phyloP scores from a whole-genome alignment of 495 filamentous ascomycete species.

The Neurospora tetraspora region DNA sequence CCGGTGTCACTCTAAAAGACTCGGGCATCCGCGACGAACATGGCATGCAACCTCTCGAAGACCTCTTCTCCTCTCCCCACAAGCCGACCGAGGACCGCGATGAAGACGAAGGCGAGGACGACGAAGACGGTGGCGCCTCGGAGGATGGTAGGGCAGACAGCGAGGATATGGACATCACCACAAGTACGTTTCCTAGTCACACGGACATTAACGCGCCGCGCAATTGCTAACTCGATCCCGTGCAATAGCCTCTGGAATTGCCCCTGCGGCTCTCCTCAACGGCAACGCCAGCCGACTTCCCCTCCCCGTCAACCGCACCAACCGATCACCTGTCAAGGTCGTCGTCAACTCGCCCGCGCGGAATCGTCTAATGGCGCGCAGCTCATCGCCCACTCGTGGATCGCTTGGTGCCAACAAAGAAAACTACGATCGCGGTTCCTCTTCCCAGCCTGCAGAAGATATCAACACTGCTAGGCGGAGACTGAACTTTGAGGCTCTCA shows the following conservation, averaged over 20 bases:
- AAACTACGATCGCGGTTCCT: constrained; percentile 5
- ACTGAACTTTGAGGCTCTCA: constrained; percentile 29
- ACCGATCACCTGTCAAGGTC: constrained; percentile 45
- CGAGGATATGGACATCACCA: constrained; percentile 35
- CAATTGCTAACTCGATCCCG: not conserved
- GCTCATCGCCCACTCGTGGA: constrained; percentile 30
- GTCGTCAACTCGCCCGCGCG: constrained; percentile 46
- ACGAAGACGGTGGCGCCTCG: constrained; percentile 2
- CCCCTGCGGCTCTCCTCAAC: constrained; percentile 21
- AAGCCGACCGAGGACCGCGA: constrained; percentile 9
- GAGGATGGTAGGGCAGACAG: constrained; percentile 20
- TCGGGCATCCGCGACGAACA: constrained; percentile 76
- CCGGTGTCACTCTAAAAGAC: constrained; percentile 73
- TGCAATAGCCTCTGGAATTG: constrained; percentile 17
- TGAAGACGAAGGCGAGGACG: constrained; percentile 4
- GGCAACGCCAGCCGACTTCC: constrained; percentile 31
- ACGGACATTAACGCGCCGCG: not conserved
- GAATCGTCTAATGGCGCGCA: constrained; percentile 33
- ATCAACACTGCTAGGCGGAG: constrained; percentile 17
- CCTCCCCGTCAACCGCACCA: constrained; percentile 33
- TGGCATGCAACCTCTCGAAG: constrained; percentile 78
- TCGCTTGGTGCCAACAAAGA: constrained; percentile 17
- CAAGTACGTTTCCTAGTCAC: constrained; percentile 16
- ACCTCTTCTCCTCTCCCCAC: constrained; percentile 79
- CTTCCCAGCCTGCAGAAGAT: constrained; percentile 10